Base-by-base conservation (phyloP, 257 asterid genomes). In the Forsythia viridissima region DNA sequence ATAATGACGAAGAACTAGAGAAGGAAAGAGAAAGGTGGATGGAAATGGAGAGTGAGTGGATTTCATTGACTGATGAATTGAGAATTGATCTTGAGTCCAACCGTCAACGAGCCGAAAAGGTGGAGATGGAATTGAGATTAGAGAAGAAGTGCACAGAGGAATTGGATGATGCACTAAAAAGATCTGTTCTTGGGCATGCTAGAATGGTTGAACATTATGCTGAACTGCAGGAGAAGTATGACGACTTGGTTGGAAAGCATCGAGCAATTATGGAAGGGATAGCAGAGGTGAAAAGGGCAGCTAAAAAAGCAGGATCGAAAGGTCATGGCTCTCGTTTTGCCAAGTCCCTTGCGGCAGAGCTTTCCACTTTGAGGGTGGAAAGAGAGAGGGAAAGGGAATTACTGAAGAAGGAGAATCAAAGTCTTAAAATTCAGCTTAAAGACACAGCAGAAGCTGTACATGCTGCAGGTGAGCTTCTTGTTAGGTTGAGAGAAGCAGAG, bases 381-480 rank as follows among this genome's bases (percentile, higher is more conserved):
- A 91, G 94, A 77, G 97, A 96, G 78, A 86, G 87, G 73, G 99
- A 96, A 76, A 89, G 91, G 80, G 97, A 90, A 75, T 39, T 88
- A 18, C 82, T 96, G 66, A 93, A 77, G 84, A 96, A 89, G 86
- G 98, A 96, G 82, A 96, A 96, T 65, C 85, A 77, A 44, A 90
- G 94, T 61, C 85, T 93, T 4, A 93, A 84, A 80, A 72, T 85
- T 55, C 99, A 93, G 77, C 97, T 96, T 41, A 90, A 92, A 82
- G 99, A 96, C 87, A 93, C 98, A 48, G 97, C 97, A 24, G 99
- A 93, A 87, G 98, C 99, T 12, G 97, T 96, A 76, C 98, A 96
- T 66, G 97, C 99, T 18, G 99, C 99, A 1, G 98, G 99, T 9
- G 99, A 93, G 85, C 86, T 96, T 43, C 97, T 96, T 65, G 97